Percentiles rank a stretch among this genome's conserved stretches.
Evolutionary conservation across 2,329 filamentous ascomycete genomes (phyloP).

Genomic region (Talaromyces funiculosus): DNA sequence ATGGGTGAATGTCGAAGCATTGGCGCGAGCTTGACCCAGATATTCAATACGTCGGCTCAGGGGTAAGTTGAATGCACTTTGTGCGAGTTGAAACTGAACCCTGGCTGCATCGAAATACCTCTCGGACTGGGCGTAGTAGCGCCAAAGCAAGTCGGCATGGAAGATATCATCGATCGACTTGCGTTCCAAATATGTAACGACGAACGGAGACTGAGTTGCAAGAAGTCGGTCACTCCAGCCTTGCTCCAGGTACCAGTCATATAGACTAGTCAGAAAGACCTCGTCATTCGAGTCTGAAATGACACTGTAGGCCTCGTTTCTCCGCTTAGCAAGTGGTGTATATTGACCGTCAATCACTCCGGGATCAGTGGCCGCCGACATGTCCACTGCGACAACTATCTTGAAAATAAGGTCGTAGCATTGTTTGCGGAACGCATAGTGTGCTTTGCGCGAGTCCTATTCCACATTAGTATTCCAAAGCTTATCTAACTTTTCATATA

Average conservation of each 20-base stretch:
- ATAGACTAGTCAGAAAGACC: conserved; percentile 93
- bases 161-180: conserved; percentile 65
- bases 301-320: conserved; percentile 81
- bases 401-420: conserved; percentile 86
- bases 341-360: conserved; percentile 71
- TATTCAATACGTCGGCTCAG: conserved; percentile 84
- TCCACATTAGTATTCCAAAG: conserved; percentile 2
- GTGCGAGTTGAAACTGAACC: conserved; percentile 77
- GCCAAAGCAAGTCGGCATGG: conserved; percentile 87
- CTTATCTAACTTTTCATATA: conserved; percentile 7
- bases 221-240: conserved; percentile 82
- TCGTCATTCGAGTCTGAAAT: conserved; percentile 85
- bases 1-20: conserved; percentile 75
- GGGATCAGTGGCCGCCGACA: conserved; percentile 61
- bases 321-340: conserved; percentile 69
- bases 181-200: conserved; percentile 77
- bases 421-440: conserved; percentile 64
- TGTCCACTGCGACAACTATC: conserved; percentile 73
- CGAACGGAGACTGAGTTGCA: conserved; percentile 75
- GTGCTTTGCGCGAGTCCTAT: conserved; percentile 61
- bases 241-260: conserved; percentile 90
- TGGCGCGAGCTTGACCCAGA: conserved; percentile 83
- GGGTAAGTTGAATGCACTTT: conserved; percentile 72
- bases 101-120: conserved; percentile 81
- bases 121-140: conserved; percentile 80